Evolutionary conservation across 345 rosid genomes (phyloP).

Genomic region (Mercurialis annua): DNA sequence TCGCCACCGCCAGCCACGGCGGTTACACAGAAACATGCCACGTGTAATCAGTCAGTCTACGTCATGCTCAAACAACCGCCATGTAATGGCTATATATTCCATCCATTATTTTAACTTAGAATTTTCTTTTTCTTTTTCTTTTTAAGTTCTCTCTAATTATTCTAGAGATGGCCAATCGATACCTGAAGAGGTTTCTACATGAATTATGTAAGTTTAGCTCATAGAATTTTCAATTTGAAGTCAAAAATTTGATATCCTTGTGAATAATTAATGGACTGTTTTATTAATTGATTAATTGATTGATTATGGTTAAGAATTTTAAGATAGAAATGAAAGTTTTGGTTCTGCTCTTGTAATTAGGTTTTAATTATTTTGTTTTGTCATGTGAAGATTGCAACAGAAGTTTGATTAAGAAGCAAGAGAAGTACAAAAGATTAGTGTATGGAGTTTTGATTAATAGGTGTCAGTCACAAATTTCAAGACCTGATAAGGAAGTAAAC

Average conservation of each 20-base stretch:
- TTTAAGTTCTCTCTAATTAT: background rate
- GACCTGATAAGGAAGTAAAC: constrained; percentile 30
- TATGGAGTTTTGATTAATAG: constrained; percentile 42
- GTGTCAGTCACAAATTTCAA: constrained; percentile 44
- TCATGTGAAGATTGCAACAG: constrained; percentile 28
- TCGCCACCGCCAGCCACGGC: background rate
- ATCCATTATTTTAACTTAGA: no score
- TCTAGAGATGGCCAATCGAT: constrained; percentile 21
- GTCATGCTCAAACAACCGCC: background rate
- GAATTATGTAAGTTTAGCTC: constrained; percentile 10
- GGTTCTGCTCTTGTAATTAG: no score
- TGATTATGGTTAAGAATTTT: no score
- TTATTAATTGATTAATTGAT: no score
- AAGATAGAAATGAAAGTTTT: no score
- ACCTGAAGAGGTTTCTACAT: constrained; percentile 18
- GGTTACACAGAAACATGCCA: background rate
- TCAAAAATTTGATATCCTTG: no score
- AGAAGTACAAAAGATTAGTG: constrained; percentile 32
- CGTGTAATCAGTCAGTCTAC: background rate
- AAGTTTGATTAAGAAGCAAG: constrained; percentile 34
- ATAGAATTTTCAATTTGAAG: background rate
- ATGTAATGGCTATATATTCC: background rate
- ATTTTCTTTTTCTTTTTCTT: no score
- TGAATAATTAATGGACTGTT: no score
- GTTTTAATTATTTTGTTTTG: background rate